These are phyloP conservation scores for Aspergillus phoenicis DNA, from an alignment of 2,329 filamentous ascomycete species.

Conservation along the genomic window DNA sequence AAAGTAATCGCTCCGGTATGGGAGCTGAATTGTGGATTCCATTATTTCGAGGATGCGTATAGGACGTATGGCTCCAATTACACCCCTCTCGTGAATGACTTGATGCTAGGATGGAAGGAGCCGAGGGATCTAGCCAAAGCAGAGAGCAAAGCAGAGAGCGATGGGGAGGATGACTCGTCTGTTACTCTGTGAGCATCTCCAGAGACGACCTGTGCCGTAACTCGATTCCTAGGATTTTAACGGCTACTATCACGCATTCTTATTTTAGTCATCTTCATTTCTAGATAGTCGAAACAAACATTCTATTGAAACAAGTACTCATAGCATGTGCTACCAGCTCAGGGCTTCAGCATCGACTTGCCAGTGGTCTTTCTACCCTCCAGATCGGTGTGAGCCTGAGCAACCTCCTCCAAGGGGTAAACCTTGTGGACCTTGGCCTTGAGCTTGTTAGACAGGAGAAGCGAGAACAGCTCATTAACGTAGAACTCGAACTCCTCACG, in stretches of 20 bases:
- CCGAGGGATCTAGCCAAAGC: slow-evolving; percentile 42
- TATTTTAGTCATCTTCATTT: neutral
- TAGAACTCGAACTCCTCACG: slow-evolving; percentile 73
- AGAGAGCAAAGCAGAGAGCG: neutral
- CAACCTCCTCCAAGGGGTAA: slow-evolving; percentile 74
- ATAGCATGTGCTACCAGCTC: slow-evolving; percentile 14
- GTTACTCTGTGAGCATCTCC: neutral
- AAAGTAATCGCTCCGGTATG: slow-evolving; percentile 61
- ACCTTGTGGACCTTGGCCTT: slow-evolving; percentile 73
- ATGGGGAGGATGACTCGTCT: neutral
- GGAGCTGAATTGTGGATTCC: slow-evolving; percentile 61
- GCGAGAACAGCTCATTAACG: slow-evolving; percentile 69
- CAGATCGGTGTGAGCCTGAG: slow-evolving; percentile 73
- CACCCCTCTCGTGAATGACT: slow-evolving; percentile 66
- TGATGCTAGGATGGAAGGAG: slow-evolving; percentile 68
- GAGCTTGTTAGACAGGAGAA: slow-evolving; percentile 69
- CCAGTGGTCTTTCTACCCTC: slow-evolving; percentile 81
- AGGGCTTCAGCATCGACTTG: slow-evolving; percentile 75
- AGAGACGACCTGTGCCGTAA: neutral
- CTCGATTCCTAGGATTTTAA: neutral
- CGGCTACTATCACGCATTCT: neutral
- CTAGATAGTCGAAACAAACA: neutral
- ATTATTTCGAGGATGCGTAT: slow-evolving; percentile 64
- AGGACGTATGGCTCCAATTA: slow-evolving; percentile 65
- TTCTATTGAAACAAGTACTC: neutral